These are phyloP conservation scores for Bretziella fagacearum DNA, from an alignment of 2,329 filamentous ascomycete genomes.

Conservation along the genomic window DNA sequence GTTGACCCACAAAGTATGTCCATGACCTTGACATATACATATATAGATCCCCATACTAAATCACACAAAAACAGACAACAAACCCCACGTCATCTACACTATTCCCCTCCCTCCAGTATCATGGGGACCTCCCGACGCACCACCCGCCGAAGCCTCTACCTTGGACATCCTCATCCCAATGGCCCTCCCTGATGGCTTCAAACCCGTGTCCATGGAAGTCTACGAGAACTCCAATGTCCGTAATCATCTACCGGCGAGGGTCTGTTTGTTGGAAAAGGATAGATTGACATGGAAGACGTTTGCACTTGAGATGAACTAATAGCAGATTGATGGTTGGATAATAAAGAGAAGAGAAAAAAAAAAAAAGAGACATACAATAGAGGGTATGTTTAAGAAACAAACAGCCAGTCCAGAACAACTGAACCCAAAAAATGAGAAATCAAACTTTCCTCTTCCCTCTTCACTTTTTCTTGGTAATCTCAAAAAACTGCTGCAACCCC, in stretches of 20 bases:
- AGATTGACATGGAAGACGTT: constrained; percentile 32
- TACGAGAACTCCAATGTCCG: constrained; percentile 27
- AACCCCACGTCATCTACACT: constrained; percentile 7
- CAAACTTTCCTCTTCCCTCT: background rate
- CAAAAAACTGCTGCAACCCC: constrained; percentile 63
- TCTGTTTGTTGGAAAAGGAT: constrained; percentile 35
- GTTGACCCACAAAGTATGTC: constrained; percentile 26
- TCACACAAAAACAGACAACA: background rate
- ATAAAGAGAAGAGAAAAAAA: background rate
- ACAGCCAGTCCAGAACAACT: too few species aligned
- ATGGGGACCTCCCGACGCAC: constrained; percentile 4
- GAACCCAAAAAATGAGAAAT: background rate
- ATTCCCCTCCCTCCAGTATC: constrained; percentile 7
- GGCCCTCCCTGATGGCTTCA: constrained; percentile 19
- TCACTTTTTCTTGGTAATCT: constrained; percentile 42
- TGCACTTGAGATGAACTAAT: constrained; percentile 19
- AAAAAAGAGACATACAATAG: background rate
- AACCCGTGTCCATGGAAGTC: constrained; percentile 35
- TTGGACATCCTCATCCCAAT: constrained; percentile 8
- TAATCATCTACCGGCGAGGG: constrained; percentile 31
- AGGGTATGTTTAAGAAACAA: too few species aligned
- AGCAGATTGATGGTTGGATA: background rate
- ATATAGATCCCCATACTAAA: background rate
- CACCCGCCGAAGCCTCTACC: background rate
- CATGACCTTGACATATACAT: background rate